These are phyloP conservation scores for Sarocladium strictum DNA, from an alignment of 2,329 filamentous ascomycete genomes.

Conservation along the genomic window DNA sequence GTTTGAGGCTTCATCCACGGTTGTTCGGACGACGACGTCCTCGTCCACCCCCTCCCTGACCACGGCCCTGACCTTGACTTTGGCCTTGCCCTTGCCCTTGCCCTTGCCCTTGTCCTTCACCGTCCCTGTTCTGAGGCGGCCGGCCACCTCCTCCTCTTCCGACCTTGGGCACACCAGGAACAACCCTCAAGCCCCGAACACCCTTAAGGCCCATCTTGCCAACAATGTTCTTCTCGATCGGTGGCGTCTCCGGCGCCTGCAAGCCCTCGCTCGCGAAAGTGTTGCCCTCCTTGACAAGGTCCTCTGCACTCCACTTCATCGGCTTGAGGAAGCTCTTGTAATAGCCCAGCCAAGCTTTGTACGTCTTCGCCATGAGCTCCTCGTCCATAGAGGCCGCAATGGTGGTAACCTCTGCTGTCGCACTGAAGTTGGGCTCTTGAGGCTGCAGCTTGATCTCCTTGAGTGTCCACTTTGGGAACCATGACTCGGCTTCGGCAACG, in stretches of 20 bases:
- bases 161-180: slow-evolving; percentile 34
- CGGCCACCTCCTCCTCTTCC: slow-evolving; percentile 14
- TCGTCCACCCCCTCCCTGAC: neutral
- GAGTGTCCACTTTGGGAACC: slow-evolving; percentile 43
- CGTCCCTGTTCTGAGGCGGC: slow-evolving; percentile 11
- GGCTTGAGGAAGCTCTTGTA: slow-evolving; percentile 45
- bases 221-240: slow-evolving; percentile 39
- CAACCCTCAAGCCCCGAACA: slow-evolving; percentile 39
- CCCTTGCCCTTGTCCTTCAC: neutral
- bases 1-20: neutral
- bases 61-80: too few species aligned
- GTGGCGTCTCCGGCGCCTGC: slow-evolving; percentile 38
- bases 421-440: slow-evolving; percentile 38
- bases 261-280: slow-evolving; percentile 42
- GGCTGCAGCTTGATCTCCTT: slow-evolving; percentile 48
- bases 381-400: slow-evolving; percentile 39
- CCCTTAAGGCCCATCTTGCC: slow-evolving; percentile 54
- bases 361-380: slow-evolving; percentile 39
- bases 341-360: slow-evolving; percentile 53
- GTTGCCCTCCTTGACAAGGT: slow-evolving; percentile 47
- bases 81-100: neutral
- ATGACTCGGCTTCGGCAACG: slow-evolving; percentile 43
- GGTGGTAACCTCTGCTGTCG: slow-evolving; percentile 27
- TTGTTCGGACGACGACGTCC: neutral
- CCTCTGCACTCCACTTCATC: slow-evolving; percentile 31